Evolutionary conservation across 345 rosid genomes (phyloP).

Genomic region (Populus davidiana): DNA sequence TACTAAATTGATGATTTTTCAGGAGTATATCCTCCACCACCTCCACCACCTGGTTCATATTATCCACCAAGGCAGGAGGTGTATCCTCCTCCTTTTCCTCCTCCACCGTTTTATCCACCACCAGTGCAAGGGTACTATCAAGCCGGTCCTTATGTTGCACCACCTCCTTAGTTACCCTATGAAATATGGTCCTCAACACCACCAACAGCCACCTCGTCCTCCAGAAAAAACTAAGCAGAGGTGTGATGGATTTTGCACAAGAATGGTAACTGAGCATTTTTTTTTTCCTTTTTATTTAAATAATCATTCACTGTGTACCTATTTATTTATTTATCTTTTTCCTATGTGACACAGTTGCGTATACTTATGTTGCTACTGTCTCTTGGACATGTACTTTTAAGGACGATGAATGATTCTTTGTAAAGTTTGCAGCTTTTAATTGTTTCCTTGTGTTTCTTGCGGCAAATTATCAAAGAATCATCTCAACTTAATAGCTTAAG

Average conservation of each 20-base stretch:
- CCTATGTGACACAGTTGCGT: slow-evolving; percentile 3
- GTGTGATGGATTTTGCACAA: slow-evolving; percentile 7
- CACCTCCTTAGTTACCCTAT: slow-evolving; percentile 25
- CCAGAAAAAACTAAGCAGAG: slow-evolving; percentile 1
- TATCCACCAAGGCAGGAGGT: background rate
- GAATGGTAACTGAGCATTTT: slow-evolving; percentile 9
- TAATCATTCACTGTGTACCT: background rate
- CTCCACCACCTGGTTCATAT: background rate
- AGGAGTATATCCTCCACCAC: slow-evolving; percentile 7
- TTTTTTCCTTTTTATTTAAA: background rate
- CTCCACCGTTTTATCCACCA: background rate
- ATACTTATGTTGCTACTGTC: slow-evolving; percentile 17
- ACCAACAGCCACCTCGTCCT: slow-evolving; percentile 1
- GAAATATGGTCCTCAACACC: slow-evolving; percentile 1
- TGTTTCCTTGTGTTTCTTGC: background rate
- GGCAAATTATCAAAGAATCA: too few relatives aligned
- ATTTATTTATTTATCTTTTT: background rate
- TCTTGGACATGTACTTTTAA: slow-evolving; percentile 23
- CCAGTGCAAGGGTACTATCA: slow-evolving; percentile 1
- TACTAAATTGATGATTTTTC: background rate
- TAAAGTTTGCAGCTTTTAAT: background rate
- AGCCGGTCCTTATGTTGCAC: slow-evolving; percentile 20
- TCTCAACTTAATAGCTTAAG: too few relatives aligned
- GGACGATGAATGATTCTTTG: background rate
- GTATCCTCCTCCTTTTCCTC: background rate